Evolutionary conservation across 306 rosid genomes (phyloP), one percentile per base, ranked within the genome.

Genomic region (Carpinus viminea): DNA sequence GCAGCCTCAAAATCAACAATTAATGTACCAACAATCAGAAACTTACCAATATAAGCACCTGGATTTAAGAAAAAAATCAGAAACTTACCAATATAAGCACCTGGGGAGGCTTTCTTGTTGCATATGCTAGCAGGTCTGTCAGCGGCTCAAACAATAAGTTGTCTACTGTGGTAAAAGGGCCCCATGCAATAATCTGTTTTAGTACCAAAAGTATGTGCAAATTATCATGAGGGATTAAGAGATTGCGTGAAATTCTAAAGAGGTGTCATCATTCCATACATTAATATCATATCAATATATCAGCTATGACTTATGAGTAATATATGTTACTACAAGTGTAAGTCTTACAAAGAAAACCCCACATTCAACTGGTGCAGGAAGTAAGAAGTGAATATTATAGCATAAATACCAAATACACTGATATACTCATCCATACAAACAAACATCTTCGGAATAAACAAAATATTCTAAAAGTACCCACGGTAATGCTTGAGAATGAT

Each of bases 91-190:
- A 88, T 81, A 95, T 83, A 79, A 95, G 86, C 74, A 95, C 82
- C 78, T 93, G 97, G 31, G 98, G 96, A 15, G 74, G 84, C 80
- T 86, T 95, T 82, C 84, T 89, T 78, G 87, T 95, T 87, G 98
- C 98, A 83, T 91, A 91, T 85, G 90, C 83, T 51, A 95, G 85
- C 79, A 95, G 78, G 84, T 93, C 99, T 55, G 74, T 83, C 74
- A 95, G 86, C 79, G 98, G 98, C 81, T 93, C 99, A 89, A 91
- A 95, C 56, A 84, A 85, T 77, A 95, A 84, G 85, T 95, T 95
- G 89, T 91, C 99, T 61, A 87, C 82, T 36, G 99, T 93, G 47
- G 98, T 90, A 84, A 91, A 93, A 65, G 97, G 99, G 76, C 98
- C 99, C 2, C 97, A 92, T 28, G 98, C 98, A 70, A 95, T 86